Evolutionary conservation across 140 eudicot genomes (phyloP).

Genomic region (Stevia rebaudiana): DNA sequence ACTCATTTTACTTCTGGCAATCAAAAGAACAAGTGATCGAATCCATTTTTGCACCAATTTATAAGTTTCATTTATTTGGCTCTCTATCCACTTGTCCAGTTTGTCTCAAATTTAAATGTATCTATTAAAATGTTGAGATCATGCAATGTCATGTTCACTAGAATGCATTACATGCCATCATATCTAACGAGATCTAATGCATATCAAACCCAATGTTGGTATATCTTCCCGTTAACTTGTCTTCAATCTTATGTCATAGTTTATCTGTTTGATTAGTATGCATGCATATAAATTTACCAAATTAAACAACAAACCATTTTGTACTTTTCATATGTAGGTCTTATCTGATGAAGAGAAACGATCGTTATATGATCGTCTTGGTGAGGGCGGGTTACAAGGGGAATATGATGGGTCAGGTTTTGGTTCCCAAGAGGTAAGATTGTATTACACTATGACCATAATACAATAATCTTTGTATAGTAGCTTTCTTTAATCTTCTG

Average conservation of each 20-base stretch:
- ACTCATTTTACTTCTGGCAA: no score
- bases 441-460: neutral
- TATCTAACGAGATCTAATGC: no score
- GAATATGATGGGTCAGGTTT: constrained; percentile 44
- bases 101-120: no score
- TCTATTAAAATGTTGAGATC: no score
- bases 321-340: constrained; percentile 33
- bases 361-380: constrained; percentile 66
- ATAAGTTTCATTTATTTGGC: no score
- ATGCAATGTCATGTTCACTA: no score
- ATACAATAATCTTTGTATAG: neutral
- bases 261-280: neutral
- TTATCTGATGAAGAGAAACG: constrained; percentile 76
- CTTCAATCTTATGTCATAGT: neutral
- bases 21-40: no score
- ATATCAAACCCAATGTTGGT: no score
- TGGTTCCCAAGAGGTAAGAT: constrained; percentile 58
- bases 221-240: neutral
- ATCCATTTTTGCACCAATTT: no score
- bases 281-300: neutral
- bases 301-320: neutral
- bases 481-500: neutral
- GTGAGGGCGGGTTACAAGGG: constrained; percentile 84
- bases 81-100: no score
- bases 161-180: no score